Conservation (phyloP, 306 rosid species). For the Cicer yamashitae region DNA sequence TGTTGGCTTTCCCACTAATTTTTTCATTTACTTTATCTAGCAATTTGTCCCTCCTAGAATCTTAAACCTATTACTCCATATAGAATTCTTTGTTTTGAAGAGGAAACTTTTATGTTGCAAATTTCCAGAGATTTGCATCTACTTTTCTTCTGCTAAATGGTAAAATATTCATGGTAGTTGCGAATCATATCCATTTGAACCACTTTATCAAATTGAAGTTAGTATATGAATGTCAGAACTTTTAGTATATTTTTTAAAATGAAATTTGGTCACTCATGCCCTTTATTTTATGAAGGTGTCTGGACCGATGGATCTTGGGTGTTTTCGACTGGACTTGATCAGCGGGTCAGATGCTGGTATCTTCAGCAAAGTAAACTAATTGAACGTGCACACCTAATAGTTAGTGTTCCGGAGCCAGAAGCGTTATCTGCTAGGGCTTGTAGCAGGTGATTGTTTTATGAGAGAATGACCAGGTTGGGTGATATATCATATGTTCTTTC, state of each 20-base stretch:
- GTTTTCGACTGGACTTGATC: constrained; percentile 97
- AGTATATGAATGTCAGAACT: constrained; percentile 7
- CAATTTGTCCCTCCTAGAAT: constrained; percentile 15
- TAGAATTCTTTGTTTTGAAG: not conserved
- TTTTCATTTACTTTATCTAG: constrained; percentile 30
- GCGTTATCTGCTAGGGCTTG: constrained; percentile 76
- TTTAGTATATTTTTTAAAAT: constrained; percentile 3
- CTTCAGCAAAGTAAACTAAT: constrained; percentile 57
- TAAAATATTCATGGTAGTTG: constrained; percentile 26
- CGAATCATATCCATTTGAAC: constrained; percentile 24
- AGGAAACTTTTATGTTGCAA: constrained; percentile 17
- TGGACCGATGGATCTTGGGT: constrained; percentile 99
- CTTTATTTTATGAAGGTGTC: constrained; percentile 69
- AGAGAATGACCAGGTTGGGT: constrained; percentile 29
- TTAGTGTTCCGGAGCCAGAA: constrained; percentile 97
- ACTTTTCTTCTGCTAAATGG: constrained; percentile 7
- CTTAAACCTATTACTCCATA: not conserved
- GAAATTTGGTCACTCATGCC: constrained; percentile 4
- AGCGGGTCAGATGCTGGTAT: constrained; percentile 91
- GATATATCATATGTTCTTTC: constrained; percentile 27
- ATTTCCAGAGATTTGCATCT: constrained; percentile 12
- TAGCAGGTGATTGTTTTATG: constrained; percentile 62
- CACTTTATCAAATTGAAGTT: constrained; percentile 27
- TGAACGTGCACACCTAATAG: constrained; percentile 67
- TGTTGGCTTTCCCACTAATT: constrained; percentile 5